phyloP scores from a whole-genome alignment of 2,329 filamentous ascomycete species.

The Colletotrichum acutatum region DNA sequence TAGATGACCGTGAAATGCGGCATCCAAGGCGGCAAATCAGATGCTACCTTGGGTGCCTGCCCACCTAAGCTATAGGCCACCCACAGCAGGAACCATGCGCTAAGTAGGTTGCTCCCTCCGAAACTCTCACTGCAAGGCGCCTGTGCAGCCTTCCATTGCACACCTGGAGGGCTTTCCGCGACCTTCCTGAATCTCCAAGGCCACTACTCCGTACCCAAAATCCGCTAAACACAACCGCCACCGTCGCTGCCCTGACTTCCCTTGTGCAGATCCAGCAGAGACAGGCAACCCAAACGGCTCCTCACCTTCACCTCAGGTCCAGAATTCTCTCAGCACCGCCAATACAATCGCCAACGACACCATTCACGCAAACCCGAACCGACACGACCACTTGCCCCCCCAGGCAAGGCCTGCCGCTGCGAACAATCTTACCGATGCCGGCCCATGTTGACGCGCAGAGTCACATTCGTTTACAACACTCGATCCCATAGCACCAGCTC shows the following conservation, averaged over 20 bases:
- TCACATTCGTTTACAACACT: constrained; percentile 48
- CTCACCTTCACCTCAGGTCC: constrained; percentile 10
- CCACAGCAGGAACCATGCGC: neutral
- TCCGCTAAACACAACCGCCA: constrained; percentile 12
- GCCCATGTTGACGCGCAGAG: constrained; percentile 48
- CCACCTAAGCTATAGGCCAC: neutral
- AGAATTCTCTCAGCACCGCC: constrained; percentile 22
- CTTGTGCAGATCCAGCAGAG: constrained; percentile 7
- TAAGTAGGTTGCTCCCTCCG: neutral
- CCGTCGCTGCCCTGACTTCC: constrained; percentile 4
- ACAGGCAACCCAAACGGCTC: constrained; percentile 11
- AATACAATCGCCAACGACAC: neutral
- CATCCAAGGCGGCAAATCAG: neutral
- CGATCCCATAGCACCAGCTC: constrained; percentile 54
- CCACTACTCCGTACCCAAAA: neutral
- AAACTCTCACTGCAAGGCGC: neutral
- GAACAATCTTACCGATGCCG: constrained; percentile 49
- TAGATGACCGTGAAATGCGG: neutral
- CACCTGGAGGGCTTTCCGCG: neutral
- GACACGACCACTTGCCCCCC: neutral
- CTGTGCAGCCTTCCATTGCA: neutral
- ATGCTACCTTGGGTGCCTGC: neutral
- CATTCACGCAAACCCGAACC: constrained; percentile 3
- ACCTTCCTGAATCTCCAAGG: neutral
- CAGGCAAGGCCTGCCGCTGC: constrained; percentile 23